phyloP scores from a whole-genome alignment of 768 basidiomycete species.

The Vishniacozyma victoriae region DNA sequence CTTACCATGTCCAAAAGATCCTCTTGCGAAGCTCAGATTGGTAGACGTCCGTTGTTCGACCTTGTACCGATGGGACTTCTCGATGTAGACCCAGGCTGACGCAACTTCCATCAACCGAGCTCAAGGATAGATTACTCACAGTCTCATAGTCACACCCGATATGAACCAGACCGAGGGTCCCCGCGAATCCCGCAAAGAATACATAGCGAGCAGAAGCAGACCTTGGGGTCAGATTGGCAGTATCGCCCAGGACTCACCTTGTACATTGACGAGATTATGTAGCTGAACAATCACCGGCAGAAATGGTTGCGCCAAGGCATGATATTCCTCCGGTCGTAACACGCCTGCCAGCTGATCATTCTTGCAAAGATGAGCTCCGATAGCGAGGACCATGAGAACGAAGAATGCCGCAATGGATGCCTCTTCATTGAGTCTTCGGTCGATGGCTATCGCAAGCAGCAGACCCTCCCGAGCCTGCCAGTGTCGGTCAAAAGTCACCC shows the following conservation, averaged over 20 bases:
- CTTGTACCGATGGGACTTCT: not conserved
- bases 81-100: conserved; percentile 16
- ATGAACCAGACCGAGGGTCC: conserved; percentile 22
- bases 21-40: conserved; percentile 22
- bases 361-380: conserved; percentile 8
- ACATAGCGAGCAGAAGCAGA: conserved; percentile 13
- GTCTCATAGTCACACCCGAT: conserved; percentile 10
- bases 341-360: conserved; percentile 4
- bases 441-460: conserved; percentile 3
- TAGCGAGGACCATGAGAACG: conserved; percentile 18
- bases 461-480: conserved; percentile 10
- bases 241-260: conserved; percentile 9
- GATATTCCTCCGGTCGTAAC: conserved; percentile 8
- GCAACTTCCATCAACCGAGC: conserved; percentile 1
- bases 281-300: conserved; percentile 13
- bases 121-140: not conserved
- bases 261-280: conserved; percentile 19
- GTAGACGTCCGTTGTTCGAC: not conserved
- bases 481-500: conserved; percentile 15
- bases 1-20: conserved; percentile 36
- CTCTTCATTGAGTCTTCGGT: conserved; percentile 1
- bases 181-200: conserved; percentile 14
- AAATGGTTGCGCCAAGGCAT: conserved; percentile 10
- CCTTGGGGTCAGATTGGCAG: conserved; percentile 3
- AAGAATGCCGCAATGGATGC: conserved; percentile 12